Percentiles rank a stretch among this genome's conserved stretches.
These are phyloP conservation scores for Colletotrichum sp. DNA, from an alignment of 2,329 filamentous ascomycete species.

Conservation along the genomic window DNA sequence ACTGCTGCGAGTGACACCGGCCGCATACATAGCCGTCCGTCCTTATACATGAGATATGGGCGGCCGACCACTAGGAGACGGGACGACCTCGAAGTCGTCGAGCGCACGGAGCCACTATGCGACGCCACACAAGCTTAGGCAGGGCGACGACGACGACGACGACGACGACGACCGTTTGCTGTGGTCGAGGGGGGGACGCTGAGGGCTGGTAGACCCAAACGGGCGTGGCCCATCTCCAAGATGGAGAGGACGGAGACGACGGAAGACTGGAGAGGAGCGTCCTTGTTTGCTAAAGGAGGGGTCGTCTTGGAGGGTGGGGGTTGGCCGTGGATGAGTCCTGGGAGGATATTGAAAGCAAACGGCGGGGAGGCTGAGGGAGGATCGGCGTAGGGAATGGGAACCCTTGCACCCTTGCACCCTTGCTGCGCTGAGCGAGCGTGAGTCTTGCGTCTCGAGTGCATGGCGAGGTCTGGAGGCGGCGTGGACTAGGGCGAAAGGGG, in stretches of 20 bases:
- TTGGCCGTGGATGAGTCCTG: not conserved
- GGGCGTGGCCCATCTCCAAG: not conserved
- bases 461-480: not conserved
- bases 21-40: conserved; percentile 1
- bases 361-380: conserved; percentile 7
- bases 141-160: not conserved
- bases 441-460: not conserved
- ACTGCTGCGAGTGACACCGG: conserved; percentile 13
- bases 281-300: not conserved
- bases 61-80: not conserved
- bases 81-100: not conserved
- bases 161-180: not conserved
- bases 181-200: not conserved
- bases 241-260: conserved; percentile 5
- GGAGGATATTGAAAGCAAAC: not conserved
- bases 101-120: not conserved
- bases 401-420: not conserved
- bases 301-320: conserved; percentile 8
- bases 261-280: not conserved
- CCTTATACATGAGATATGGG: not conserved
- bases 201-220: not conserved
- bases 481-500: not conserved
- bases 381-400: conserved; percentile 9
- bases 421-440: not conserved
- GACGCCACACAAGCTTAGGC: not conserved